Evolutionary conservation across 2,329 filamentous ascomycete species (phyloP).

Genomic region (Simplicillium sp.): DNA sequence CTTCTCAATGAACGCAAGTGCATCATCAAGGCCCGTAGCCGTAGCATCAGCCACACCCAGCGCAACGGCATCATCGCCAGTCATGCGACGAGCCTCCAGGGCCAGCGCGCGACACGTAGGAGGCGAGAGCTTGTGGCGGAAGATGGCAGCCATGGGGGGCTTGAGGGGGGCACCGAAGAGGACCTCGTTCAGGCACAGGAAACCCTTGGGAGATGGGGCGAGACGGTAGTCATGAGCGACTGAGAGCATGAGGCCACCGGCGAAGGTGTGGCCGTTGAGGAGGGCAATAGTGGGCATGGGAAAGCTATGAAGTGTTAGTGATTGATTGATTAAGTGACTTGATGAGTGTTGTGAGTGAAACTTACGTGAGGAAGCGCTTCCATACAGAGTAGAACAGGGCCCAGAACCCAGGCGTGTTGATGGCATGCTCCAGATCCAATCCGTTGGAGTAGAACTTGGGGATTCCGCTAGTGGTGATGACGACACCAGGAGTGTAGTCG

Average conservation of each 20-base stretch:
- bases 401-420: constrained; percentile 51
- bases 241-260: constrained; percentile 70
- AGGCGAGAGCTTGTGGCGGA: constrained; percentile 56
- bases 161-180: constrained; percentile 70
- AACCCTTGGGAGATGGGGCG: constrained; percentile 62
- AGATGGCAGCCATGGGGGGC: constrained; percentile 64
- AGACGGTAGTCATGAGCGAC: constrained; percentile 80
- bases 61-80: constrained; percentile 51
- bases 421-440: constrained; percentile 64
- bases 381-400: constrained; percentile 56
- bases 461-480: constrained; percentile 68
- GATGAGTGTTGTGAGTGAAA: background rate
- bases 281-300: constrained; percentile 78
- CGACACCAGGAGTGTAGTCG: constrained; percentile 55
- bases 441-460: constrained; percentile 78
- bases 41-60: constrained; percentile 60
- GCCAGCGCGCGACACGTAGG: constrained; percentile 54
- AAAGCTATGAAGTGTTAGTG: constrained; percentile 29
- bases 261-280: constrained; percentile 73
- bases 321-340: constrained; percentile 4
- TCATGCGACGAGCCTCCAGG: constrained; percentile 64
- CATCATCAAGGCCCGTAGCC: constrained; percentile 49
- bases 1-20: constrained; percentile 48
- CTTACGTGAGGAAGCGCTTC: constrained; percentile 39
- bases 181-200: constrained; percentile 71